Evolutionary conservation across 192 early-diverging fungal species (phyloP), one percentile per base, ranked within the genome.

Genomic region (Mortierella claussenii): DNA sequence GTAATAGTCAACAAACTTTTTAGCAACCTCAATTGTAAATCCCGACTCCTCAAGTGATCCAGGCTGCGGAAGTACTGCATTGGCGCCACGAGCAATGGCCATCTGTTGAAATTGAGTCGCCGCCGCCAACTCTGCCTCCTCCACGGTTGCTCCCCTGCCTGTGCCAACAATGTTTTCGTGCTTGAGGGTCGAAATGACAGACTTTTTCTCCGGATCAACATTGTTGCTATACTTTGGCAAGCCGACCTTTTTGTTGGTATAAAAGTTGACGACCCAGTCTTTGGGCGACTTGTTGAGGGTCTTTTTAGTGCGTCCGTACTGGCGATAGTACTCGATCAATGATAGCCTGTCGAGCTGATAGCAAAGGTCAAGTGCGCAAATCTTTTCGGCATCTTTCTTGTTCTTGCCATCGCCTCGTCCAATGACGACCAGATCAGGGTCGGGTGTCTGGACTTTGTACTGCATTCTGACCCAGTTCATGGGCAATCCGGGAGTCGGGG

Each of bases 311-410:
- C 73, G 63, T 18, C 73, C 73, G 26, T 76, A 76, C 17, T 76
- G 73, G 24, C 73, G 73, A 60, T 76, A 76, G 51, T 76, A 76
- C 26, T 76, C 73, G 54, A 76, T 76, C 36, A 76, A 43, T 15
- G 73, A 76, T 3, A 43, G 45, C 40, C 67, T 76, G 7, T 83
- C 62, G 31, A 83, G 34, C 27, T 70, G 59, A 46, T 80, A 82
- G 32, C 69, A 80, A 34, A 59, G 33, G 30, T 82, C 55, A 9
- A 82, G 61, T 2, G 67, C 69, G 24, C 78, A 73, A 8, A 78
- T 51, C 55, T 61, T 82, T 33, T 82, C 81, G 0, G 81, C 79
- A 32, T 82, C 78, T 51, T 82, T 82, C 26, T 82, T 82, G 36
- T 65, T 80, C 58, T 56, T 67, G 46, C 65, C 67, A 32, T 82